These are phyloP conservation scores for Alopecurus myosuroides DNA, from an alignment of 176 grass and related monocot genomes.

Conservation along the genomic window DNA sequence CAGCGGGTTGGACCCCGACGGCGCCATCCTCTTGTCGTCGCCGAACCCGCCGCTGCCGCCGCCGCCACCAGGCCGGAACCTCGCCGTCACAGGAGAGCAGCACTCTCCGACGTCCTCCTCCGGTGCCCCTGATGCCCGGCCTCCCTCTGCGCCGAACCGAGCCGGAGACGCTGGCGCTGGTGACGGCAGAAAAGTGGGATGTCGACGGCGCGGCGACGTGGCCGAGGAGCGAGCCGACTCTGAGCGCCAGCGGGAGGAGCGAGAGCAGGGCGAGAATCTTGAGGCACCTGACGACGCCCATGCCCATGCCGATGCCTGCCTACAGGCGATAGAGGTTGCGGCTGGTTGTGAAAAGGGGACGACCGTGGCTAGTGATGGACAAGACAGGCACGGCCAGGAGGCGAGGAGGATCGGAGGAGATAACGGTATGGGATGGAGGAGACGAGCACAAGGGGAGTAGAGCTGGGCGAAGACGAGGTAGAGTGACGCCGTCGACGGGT, in stretches of 20 bases:
- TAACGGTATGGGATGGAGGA: too few species aligned
- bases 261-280: slow-evolving; percentile 40
- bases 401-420: neutral
- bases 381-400: neutral
- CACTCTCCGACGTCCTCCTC: neutral
- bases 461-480: neutral
- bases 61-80: neutral
- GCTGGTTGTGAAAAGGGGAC: neutral
- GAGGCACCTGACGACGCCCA: slow-evolving; percentile 31
- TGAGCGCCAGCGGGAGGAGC: slow-evolving; percentile 30
- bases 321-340: neutral
- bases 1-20: slow-evolving; percentile 61
- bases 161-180: neutral
- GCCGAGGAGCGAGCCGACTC: slow-evolving; percentile 25
- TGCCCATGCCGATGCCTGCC: neutral
- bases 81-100: neutral
- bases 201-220: too few species aligned
- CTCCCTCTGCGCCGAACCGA: neutral
- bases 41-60: neutral
- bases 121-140: neutral
- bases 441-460: too few species aligned
- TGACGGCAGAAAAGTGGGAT: neutral
- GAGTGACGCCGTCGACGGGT: neutral
- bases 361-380: neutral
- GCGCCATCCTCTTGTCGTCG: slow-evolving; percentile 60